Evolutionary conservation across 805 yeast genomes (phyloP).

Genomic region (Zygoascus ofunaensis): DNA sequence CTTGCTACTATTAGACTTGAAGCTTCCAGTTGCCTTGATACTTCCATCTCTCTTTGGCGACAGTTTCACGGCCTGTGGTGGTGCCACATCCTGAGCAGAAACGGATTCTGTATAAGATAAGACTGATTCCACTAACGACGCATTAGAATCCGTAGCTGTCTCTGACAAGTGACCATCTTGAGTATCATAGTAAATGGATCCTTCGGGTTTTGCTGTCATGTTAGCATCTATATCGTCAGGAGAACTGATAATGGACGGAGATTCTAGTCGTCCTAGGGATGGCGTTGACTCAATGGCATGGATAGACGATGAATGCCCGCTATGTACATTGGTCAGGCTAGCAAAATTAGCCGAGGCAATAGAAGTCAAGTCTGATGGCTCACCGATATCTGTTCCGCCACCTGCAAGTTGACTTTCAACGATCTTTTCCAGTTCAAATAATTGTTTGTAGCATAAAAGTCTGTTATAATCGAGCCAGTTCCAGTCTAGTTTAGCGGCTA

Average conservation of each 20-base stretch:
- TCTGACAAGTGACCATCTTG: background rate
- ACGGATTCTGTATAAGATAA: background rate
- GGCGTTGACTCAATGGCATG: background rate
- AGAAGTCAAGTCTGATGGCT: background rate
- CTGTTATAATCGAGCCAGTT: constrained; percentile 45
- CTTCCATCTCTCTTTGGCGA: background rate
- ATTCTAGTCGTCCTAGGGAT: background rate
- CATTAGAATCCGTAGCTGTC: background rate
- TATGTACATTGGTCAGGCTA: background rate
- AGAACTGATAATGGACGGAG: background rate
- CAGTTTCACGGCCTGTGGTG: background rate
- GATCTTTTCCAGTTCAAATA: constrained; percentile 27
- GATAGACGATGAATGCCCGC: background rate
- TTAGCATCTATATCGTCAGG: background rate
- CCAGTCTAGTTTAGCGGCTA: constrained; percentile 49
- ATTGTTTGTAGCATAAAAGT: constrained; percentile 33
- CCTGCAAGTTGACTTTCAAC: constrained; percentile 10
- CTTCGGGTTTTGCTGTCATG: background rate
- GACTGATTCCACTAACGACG: background rate
- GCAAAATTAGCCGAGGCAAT: background rate
- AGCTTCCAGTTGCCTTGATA: background rate
- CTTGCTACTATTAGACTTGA: background rate
- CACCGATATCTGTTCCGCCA: background rate
- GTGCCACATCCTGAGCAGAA: background rate
- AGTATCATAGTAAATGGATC: background rate